These are phyloP conservation scores for Monosporozyma unispora DNA, from an alignment of 805 yeast genomes.

Conservation along the genomic window DNA sequence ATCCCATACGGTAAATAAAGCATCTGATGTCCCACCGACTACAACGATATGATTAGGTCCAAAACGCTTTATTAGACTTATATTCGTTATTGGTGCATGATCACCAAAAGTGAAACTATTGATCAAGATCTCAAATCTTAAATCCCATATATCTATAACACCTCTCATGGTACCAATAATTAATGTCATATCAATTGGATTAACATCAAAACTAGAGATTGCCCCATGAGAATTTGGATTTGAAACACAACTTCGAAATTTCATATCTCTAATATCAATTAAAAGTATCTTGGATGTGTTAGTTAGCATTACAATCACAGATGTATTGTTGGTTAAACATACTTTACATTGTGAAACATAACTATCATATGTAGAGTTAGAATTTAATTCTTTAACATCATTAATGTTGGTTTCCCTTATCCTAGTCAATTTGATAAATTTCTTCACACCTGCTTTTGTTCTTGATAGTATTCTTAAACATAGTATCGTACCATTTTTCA, in stretches of 20 bases:
- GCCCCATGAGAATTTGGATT: constrained; percentile 61
- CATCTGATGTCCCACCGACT: constrained; percentile 55
- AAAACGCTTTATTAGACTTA: constrained; percentile 25
- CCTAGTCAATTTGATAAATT: constrained; percentile 6
- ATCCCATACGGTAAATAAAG: constrained; percentile 68
- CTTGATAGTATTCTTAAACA: constrained; percentile 33
- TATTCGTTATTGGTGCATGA: constrained; percentile 40
- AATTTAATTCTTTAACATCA: constrained; percentile 6
- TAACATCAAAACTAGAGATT: constrained; percentile 50
- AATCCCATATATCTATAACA: constrained; percentile 70
- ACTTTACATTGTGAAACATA: constrained; percentile 39
- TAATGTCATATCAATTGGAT: constrained; percentile 49
- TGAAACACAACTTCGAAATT: constrained; percentile 33
- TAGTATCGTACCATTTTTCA: constrained; percentile 30
- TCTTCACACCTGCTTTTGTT: constrained; percentile 8
- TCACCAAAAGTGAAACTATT: constrained; percentile 54
- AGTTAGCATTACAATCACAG: constrained; percentile 44
- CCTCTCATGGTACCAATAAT: constrained; percentile 72
- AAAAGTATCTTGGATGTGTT: constrained; percentile 42
- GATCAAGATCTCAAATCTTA: constrained; percentile 53
- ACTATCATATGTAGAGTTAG: constrained; percentile 21
- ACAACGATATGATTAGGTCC: constrained; percentile 39
- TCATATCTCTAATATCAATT: constrained; percentile 53
- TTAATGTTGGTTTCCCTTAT: constrained; percentile 17
- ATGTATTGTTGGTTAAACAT: constrained; percentile 32